These are phyloP conservation scores for Geranium brycei DNA, from an alignment of 345 rosid genomes.

Conservation along the genomic window DNA sequence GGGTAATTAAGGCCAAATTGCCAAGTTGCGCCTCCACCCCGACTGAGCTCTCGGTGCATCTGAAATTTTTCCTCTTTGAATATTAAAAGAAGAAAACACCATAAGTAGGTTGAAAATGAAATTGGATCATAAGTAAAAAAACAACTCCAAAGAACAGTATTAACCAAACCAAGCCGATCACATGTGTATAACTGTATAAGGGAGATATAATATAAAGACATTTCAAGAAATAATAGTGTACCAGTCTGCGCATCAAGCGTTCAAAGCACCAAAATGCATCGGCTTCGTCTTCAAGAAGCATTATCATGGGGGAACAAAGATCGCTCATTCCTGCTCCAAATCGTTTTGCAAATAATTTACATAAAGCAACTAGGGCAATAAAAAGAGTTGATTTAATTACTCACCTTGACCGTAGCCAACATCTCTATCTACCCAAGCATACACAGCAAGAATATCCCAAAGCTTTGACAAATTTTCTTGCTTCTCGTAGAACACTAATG, in stretches of 20 bases:
- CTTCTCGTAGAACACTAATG: conserved; percentile 77
- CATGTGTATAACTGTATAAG: too few species aligned
- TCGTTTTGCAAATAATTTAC: background rate
- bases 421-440: conserved; percentile 90
- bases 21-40: conserved; percentile 90
- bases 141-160: background rate
- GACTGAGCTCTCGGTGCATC: conserved; percentile 75
- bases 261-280: conserved; percentile 99
- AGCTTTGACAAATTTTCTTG: conserved; percentile 79
- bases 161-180: too few species aligned
- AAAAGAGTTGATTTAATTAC: background rate
- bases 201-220: too few species aligned
- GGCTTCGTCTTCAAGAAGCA: conserved; percentile 85
- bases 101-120: conserved; percentile 14
- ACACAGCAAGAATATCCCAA: conserved; percentile 91
- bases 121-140: conserved; percentile 7
- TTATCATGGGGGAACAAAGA: conserved; percentile 97
- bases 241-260: conserved; percentile 95
- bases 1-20: conserved; percentile 78
- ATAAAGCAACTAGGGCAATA: background rate
- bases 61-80: conserved; percentile 82
- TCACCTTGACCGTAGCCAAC: conserved; percentile 97
- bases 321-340: conserved; percentile 82
- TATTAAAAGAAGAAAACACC: conserved; percentile 15
- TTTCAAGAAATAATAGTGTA: conserved; percentile 13